Percentiles rank a stretch among this genome's conserved stretches.
Conservation (phyloP, 805 yeast genomes). For the Yamadazyma tumulicola region DNA sequence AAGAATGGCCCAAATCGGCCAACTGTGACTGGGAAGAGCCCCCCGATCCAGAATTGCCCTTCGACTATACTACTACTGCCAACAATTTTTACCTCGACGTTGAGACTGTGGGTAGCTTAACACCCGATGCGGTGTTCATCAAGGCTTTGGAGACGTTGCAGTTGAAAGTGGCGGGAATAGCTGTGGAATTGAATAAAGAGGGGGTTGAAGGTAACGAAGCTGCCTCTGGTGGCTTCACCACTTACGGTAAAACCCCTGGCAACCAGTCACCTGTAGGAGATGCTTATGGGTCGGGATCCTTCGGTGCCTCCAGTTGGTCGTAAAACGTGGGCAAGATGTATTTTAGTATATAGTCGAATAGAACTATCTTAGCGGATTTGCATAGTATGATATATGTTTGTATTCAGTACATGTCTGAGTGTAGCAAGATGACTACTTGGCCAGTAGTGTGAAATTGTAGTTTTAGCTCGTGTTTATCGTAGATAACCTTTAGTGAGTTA, state of each 20-base stretch:
- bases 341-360: slow-evolving; percentile 1
- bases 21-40: slow-evolving; percentile 97
- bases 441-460: too few species aligned
- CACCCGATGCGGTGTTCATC: slow-evolving; percentile 84
- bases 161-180: slow-evolving; percentile 84
- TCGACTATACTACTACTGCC: slow-evolving; percentile 83
- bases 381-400: too few species aligned
- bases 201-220: slow-evolving; percentile 36
- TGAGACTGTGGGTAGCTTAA: slow-evolving; percentile 87
- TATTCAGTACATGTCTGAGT: too few species aligned
- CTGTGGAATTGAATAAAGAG: slow-evolving; percentile 58
- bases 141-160: slow-evolving; percentile 84
- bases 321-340: slow-evolving; percentile 5
- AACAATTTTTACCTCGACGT: slow-evolving; percentile 80
- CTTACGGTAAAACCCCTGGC: slow-evolving; percentile 38
- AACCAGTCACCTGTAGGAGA: slow-evolving; percentile 20
- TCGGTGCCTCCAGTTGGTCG: slow-evolving; percentile 34
- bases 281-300: slow-evolving; percentile 31
- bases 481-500: too few species aligned
- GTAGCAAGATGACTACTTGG: too few species aligned
- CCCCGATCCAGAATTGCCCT: slow-evolving; percentile 80
- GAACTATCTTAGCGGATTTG: too few species aligned
- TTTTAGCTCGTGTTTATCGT: too few species aligned
- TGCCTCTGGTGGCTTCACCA: slow-evolving; percentile 45
- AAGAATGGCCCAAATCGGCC: slow-evolving; percentile 89